Evolutionary conservation across 2,329 filamentous ascomycete genomes (phyloP), one percentile per base, ranked within the genome.

Genomic region (Colletotrichum camelliae): DNA sequence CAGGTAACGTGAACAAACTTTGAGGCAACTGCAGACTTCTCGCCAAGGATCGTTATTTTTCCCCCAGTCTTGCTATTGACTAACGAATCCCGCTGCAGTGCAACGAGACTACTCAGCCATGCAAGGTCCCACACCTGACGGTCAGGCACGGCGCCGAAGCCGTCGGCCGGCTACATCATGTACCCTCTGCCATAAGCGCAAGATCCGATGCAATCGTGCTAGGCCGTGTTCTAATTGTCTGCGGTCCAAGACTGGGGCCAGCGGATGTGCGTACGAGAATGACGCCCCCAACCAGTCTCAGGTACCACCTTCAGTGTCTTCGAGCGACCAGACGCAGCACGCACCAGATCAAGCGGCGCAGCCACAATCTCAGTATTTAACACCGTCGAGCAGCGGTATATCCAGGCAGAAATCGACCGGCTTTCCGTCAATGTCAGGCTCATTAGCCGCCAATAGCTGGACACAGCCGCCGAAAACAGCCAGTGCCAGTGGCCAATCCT

Each of bases 131-230:
- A 24, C 4, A 15, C 16, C n/a, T 43, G 61, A 35, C 21, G 9
- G 18, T 16, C 52, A 65, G 61, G 35, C 61, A 24, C 61, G 31
- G n/a, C n/a, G 31, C 61, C 61, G 31, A 39, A 65, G 31, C 37
- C 61, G 61, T 24, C 33, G 37, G 61, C 37, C 61, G 33, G 61
- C 61, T n/a, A 65, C 18, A 29, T 35, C 61, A 18, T 35, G n/a
- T 35, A 15, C 31, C 61, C 65, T 29, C 24, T 55, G 87, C 72
- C 81, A 86, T 12, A 82, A 81, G n/a, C 85, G 87, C 66, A 88
- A 88, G 76, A 83, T 87, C 18, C 81, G 83, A n/a, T 88, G 87
- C 70, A 83, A 88, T 70, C 81, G 85, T 37, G 81, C 84, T 29
- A 78, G 77, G 5, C 87, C 87, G 0, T 88, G 87, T 74, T 82